Evolutionary conservation across 1,284 basidiomycete species (phyloP).

Genomic region (Sporisorium graminicola): DNA sequence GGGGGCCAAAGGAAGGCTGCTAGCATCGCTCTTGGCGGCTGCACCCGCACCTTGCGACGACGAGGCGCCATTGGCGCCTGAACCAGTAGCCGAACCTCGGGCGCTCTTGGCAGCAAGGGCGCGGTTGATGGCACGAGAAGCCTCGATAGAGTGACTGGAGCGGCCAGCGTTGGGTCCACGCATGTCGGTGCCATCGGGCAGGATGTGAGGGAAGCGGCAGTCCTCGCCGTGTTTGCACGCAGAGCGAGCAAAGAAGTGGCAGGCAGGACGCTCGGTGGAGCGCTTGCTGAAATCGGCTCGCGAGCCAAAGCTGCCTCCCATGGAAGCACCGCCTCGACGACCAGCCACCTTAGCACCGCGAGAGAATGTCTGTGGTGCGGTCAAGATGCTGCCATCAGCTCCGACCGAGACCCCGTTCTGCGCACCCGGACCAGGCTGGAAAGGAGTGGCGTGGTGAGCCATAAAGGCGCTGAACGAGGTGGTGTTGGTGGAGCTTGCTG

Average conservation of each 20-base stretch:
- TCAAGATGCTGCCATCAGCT: conserved; percentile 24
- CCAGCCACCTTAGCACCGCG: conserved; percentile 34
- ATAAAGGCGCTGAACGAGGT: conserved; percentile 65
- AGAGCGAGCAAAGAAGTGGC: conserved; percentile 65
- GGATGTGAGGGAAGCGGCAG: conserved; percentile 68
- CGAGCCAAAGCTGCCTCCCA: conserved; percentile 39
- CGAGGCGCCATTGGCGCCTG: conserved; percentile 12
- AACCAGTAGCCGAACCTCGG: conserved; percentile 17
- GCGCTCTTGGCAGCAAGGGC: conserved; percentile 46
- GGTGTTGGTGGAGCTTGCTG: conserved; percentile 30
- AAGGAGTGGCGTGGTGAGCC: conserved; percentile 61
- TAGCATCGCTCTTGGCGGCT: conserved; percentile 16
- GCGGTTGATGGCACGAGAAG: conserved; percentile 46
- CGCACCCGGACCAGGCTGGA: conserved; percentile 54
- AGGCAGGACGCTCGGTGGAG: conserved; percentile 61
- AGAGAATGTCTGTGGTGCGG: conserved; percentile 25
- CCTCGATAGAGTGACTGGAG: conserved; percentile 48
- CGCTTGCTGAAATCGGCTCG: conserved; percentile 50
- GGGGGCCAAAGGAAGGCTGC: conserved; percentile 10
- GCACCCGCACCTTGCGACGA: conserved; percentile 15
- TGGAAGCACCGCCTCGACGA: conserved; percentile 38
- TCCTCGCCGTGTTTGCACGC: conserved; percentile 66
- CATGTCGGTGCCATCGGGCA: conserved; percentile 67
- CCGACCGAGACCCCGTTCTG: conserved; percentile 32
- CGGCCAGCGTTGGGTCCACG: conserved; percentile 53